Evolutionary conservation across 805 yeast species (phyloP).

Genomic region (Spathaspora passalidarum): DNA sequence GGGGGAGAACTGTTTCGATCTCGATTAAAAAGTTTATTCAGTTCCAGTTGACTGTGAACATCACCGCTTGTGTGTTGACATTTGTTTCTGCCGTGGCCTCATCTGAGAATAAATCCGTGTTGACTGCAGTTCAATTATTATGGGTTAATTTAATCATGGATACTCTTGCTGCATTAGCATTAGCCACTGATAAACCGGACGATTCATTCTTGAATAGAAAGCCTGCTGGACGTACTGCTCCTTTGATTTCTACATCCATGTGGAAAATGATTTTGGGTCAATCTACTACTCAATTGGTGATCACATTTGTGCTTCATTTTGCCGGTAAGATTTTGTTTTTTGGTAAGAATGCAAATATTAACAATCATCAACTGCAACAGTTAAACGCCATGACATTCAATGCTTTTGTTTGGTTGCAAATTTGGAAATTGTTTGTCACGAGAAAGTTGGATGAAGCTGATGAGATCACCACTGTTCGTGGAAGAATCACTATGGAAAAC

Average conservation of each 20-base stretch:
- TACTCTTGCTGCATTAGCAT: conserved; percentile 93
- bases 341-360: conserved; percentile 19
- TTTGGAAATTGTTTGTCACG: conserved; percentile 87
- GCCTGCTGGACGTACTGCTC: conserved; percentile 79
- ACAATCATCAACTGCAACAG: conserved; percentile 51
- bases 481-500: conserved; percentile 59
- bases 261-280: conserved; percentile 98
- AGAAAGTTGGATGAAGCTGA: conserved; percentile 89
- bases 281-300: conserved; percentile 68
- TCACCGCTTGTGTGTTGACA: conserved; percentile 93
- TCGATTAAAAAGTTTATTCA: conserved; percentile 95
- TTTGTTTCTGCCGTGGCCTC: conserved; percentile 92
- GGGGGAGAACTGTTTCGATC: conserved; percentile 97
- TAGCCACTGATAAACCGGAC: conserved; percentile 97
- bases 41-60: conserved; percentile 93
- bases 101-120: conserved; percentile 73
- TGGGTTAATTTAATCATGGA: conserved; percentile 99
- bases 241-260: conserved; percentile 86
- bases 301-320: conserved; percentile 81
- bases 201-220: conserved; percentile 70
- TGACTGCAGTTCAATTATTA: conserved; percentile 93
- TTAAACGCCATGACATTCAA: conserved; percentile 87
- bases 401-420: conserved; percentile 96
- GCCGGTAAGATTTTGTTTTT: conserved; percentile 61
- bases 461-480: conserved; percentile 54